phyloP scores from a whole-genome alignment of 768 basidiomycete species.

The Mrakia hoshinonis region DNA sequence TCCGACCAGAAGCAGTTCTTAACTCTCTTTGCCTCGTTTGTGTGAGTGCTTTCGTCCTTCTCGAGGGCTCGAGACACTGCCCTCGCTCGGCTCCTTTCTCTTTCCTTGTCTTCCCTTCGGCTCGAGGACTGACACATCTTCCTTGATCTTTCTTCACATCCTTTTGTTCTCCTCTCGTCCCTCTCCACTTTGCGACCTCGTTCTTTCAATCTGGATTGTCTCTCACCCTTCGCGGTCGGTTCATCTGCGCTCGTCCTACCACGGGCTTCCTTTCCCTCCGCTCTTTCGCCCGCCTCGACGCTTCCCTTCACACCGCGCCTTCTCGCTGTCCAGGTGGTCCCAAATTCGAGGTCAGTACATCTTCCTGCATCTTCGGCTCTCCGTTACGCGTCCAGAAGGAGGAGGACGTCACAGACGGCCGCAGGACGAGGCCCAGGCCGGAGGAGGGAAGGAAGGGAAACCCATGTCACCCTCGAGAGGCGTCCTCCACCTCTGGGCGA shows the following conservation, averaged over 20 bases:
- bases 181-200: too few species aligned
- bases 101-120: too few species aligned
- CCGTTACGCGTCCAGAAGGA: background rate
- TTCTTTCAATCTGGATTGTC: too few species aligned
- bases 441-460: background rate
- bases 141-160: too few species aligned
- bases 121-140: too few species aligned
- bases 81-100: too few species aligned
- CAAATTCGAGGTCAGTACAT: slow-evolving; percentile 22
- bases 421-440: background rate
- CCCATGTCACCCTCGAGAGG: background rate
- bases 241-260: too few species aligned
- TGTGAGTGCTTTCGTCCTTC: too few species aligned
- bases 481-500: background rate
- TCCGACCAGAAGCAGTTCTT: slow-evolving; percentile 3
- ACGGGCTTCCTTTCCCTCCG: background rate
- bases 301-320: background rate
- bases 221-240: too few species aligned
- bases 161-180: too few species aligned
- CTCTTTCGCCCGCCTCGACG: background rate
- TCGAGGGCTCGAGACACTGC: too few species aligned
- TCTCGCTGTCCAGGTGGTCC: slow-evolving; percentile 21
- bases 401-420: background rate
- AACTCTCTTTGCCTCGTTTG: too few species aligned
- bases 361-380: background rate